A percentile compares a stretch with the other conserved stretches of the same genome.
These are phyloP conservation scores for Acanthamoeba lenticulata DNA, from an alignment of 208 protist genomes.

Conservation along the genomic window DNA sequence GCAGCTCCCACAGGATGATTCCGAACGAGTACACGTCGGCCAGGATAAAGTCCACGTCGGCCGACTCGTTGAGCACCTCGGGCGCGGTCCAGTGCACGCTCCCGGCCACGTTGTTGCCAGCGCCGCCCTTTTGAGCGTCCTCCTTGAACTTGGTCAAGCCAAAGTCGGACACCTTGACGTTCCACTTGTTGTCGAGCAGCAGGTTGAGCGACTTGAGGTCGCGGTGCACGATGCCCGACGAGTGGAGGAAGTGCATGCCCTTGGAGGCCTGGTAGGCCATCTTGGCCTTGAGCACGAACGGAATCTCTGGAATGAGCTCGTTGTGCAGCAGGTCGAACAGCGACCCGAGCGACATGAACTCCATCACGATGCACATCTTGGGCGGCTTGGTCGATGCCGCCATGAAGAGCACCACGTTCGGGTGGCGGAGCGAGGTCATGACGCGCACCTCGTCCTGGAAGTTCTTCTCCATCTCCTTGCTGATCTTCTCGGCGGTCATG, in stretches of 20 bases:
- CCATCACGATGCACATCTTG: constrained; percentile 56
- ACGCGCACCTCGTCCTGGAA: constrained; percentile 67
- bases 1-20: constrained; percentile 14
- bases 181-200: constrained; percentile 51
- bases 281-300: not conserved
- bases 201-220: constrained; percentile 16
- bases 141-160: constrained; percentile 30
- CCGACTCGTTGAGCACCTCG: constrained; percentile 15
- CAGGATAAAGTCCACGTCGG: not conserved
- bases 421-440: constrained; percentile 73
- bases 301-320: not conserved
- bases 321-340: not conserved
- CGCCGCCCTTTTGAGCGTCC: not conserved
- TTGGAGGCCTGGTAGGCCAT: not conserved
- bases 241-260: not conserved
- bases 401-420: constrained; percentile 81
- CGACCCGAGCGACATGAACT: not conserved
- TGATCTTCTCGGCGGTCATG: not conserved
- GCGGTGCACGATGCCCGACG: not conserved
- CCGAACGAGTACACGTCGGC: constrained; percentile 11
- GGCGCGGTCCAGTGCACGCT: constrained; percentile 31
- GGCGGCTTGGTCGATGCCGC: constrained; percentile 62
- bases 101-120: not conserved
- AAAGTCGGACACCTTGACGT: constrained; percentile 30
- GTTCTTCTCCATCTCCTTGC: constrained; percentile 14